phyloP scores from a whole-genome alignment of 768 basidiomycete species.

The Mycena rebaudengoi region DNA sequence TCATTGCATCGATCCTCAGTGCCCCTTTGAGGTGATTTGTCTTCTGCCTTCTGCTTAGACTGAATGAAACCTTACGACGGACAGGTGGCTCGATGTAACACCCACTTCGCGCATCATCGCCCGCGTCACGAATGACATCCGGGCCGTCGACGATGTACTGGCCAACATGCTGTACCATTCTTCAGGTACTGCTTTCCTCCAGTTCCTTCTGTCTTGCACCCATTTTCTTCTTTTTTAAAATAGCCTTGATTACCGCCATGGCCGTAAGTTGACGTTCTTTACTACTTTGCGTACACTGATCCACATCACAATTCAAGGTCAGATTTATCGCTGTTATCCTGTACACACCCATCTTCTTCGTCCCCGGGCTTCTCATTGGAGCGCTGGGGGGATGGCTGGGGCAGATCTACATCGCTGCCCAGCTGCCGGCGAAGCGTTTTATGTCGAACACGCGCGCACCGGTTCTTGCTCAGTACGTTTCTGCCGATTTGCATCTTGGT shows the following conservation, averaged over 20 bases:
- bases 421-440: constrained; percentile 56
- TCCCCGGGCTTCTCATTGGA: constrained; percentile 52
- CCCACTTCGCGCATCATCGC: constrained; percentile 64
- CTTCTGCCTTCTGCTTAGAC: not conserved
- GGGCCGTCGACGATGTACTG: constrained; percentile 59
- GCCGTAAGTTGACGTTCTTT: constrained; percentile 47
- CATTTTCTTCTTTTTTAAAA: no score
- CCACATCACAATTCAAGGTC: constrained; percentile 45
- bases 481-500: constrained; percentile 39
- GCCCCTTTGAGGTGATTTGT: not conserved
- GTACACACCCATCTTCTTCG: constrained; percentile 54
- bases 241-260: no score
- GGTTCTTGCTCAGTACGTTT: constrained; percentile 42
- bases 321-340: constrained; percentile 54
- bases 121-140: constrained; percentile 73
- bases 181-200: constrained; percentile 37
- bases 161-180: constrained; percentile 37
- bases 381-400: constrained; percentile 54
- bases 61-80: no score
- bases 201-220: no score
- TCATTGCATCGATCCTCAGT: not conserved
- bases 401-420: constrained; percentile 54
- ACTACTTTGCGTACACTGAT: constrained; percentile 42
- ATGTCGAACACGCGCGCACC: constrained; percentile 50
- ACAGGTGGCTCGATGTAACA: constrained; percentile 59